Evolutionary conservation across 2,329 filamentous ascomycete genomes (phyloP), one percentile per base, ranked within the genome.

Genomic region (Trichoderma sp.): DNA sequence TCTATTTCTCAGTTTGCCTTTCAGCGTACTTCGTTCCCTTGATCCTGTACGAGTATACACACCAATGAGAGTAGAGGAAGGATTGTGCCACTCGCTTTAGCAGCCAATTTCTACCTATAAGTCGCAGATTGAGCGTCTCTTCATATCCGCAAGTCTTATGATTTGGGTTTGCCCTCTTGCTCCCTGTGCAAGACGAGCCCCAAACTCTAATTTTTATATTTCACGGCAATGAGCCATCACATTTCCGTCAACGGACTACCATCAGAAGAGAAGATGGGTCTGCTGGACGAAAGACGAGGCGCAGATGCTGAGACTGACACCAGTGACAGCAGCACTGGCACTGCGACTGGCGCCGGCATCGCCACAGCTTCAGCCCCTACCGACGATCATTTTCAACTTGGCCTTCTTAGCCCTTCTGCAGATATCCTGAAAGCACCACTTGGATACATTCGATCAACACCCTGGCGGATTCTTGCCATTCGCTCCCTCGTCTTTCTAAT

Each of bases 251-350:
- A 73, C 59, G 72, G 75, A 69, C 76, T 77, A 37, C 74, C 78
- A 69, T 76, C 76, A 60, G 68, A 79, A 74, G 83, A 85, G 76
- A 83, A 80, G 71, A 74, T 80, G 65, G 76, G 76, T 15, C 76
- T 84, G 37, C 74, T 84, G 35, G 80, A 84, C n/a, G 80, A 83
- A 63, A 60, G 67, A 52, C 80, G 78, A 68, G 76, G 77, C 17
- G 82, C 81, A 13, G 83, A 85, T 63, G 72, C 76, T 52, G 82
- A 84, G 59, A 83, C 80, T 72, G 82, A 80, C 29, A 74, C 69
- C 68, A 79, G 78, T 67, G 75, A 76, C 64, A 67, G 61, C 48
- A 67, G 54, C 35, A 53, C 61, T 19, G 61, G 61, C 34, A 68
- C 66, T 10, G 35, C 25, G 8, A 56, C 52, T 42, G 66, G 58